Base-by-base conservation (phyloP, 2,329 filamentous ascomycete species). In the Sclerotinia subarctica region DNA sequence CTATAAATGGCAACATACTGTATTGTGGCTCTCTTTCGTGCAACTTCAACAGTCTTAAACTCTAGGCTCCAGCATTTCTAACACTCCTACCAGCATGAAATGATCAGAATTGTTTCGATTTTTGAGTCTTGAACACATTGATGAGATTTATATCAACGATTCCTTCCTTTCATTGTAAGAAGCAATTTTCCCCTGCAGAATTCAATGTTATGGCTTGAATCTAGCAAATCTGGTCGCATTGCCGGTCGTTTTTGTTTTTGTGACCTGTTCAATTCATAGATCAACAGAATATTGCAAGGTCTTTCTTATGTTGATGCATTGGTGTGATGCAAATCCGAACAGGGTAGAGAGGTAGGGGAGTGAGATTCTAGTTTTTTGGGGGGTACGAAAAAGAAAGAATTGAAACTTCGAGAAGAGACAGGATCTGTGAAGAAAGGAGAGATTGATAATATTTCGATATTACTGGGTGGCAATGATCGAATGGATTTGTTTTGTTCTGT, bases 11-110 rank as follows among this genome's bases (percentile, higher is more conserved):
- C 26, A 64, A 42, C 35, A 64, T 54, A 19, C 21, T 29, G 62
- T 44, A 56, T 29, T 44, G 24, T 64, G 62, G 49, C 62, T 64
- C 49, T 44, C n/a, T 54, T 56, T 32, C 49, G 62, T 64, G 26
- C 49, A 64, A 56, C 62, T 54, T 44, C 35, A 56, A 54, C 32
- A 64, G 62, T 64, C 49, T 64, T 54, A n/a, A 64, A 42, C 19
- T 64, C 62, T 44, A 56, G 62, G 62, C 62, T 64, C 62, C 62
- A 64, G 35, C 49, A 64, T 56, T 64, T 64, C 19, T n/a, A 32
- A 19, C 32, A 64, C 35, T 64, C 60, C 47, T 42, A 24, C 17
- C 46, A 64, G 47, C 49, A 42, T 64, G 47, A 44, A 54, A 54
- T 54, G 32, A 44, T 54, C 46, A 54, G 44, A 54, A 32, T 26